Evolutionary conservation across 768 basidiomycete genomes (phyloP).

Genomic region (Thelephora aurantiotincta): DNA sequence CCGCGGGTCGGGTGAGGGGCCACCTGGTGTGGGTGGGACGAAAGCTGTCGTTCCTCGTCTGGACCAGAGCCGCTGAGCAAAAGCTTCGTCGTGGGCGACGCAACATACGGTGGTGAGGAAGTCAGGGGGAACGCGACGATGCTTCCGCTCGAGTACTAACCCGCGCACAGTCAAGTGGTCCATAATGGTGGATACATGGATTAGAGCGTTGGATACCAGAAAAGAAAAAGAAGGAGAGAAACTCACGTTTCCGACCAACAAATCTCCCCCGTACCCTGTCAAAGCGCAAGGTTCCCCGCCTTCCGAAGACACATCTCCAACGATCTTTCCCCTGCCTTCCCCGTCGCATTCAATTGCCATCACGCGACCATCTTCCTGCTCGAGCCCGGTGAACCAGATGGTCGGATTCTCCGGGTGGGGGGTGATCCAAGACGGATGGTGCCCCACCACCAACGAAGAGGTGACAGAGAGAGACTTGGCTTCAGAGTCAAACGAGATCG

Average conservation of each 20-base stretch:
- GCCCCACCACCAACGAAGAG: slow-evolving; percentile 34
- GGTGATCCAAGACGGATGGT: slow-evolving; percentile 69
- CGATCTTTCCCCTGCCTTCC: slow-evolving; percentile 36
- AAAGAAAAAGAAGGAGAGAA: not conserved
- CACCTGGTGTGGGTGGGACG: slow-evolving; percentile 70
- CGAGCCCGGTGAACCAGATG: slow-evolving; percentile 51
- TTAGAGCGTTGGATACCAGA: not conserved
- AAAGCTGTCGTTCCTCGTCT: slow-evolving; percentile 48
- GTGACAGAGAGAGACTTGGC: slow-evolving; percentile 28
- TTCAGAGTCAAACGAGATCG: slow-evolving; percentile 46
- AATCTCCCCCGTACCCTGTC: slow-evolving; percentile 36
- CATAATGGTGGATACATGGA: not conserved
- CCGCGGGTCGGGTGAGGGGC: slow-evolving; percentile 29
- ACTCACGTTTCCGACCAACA: slow-evolving; percentile 66
- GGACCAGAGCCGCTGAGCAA: slow-evolving; percentile 46
- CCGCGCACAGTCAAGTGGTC: slow-evolving; percentile 1
- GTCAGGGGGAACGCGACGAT: slow-evolving; percentile 44
- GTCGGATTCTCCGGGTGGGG: slow-evolving; percentile 39
- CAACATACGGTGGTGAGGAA: slow-evolving; percentile 29
- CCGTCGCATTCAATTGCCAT: slow-evolving; percentile 42
- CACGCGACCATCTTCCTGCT: slow-evolving; percentile 52
- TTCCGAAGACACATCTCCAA: slow-evolving; percentile 35
- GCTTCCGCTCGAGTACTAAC: slow-evolving; percentile 62
- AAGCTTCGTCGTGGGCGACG: slow-evolving; percentile 20
- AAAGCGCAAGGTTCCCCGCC: slow-evolving; percentile 56